Base-by-base conservation (phyloP, 768 basidiomycete genomes). In the Jaapia argillacea region DNA sequence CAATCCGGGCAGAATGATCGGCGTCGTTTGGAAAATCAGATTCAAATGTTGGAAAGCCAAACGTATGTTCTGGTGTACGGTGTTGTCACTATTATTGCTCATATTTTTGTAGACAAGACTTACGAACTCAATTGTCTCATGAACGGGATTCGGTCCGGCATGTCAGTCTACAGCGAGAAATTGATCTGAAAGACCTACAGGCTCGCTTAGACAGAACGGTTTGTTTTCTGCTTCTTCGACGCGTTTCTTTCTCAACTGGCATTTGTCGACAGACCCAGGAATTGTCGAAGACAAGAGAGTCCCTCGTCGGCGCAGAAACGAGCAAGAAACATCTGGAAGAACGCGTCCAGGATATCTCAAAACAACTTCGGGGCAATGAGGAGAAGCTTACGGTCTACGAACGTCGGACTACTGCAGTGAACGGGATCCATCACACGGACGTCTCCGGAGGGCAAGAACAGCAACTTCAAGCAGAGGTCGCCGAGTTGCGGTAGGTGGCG, bases 301-400 rank as follows among this genome's bases (percentile, higher is more conserved):
- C 71, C 4, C 72, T 90, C 6, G 67, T 82, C 23, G 72, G 72
- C 13, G 83, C 85, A 2, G 80, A 89, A 55, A 85, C 82, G 0
- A 86, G 78, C 68, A 84, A 79, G 61, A 79, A 71, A 28, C 83
- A 89, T 54, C 70, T 89, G 4, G 80, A 88, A 57, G 77, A 84
- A 49, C 79, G 81, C 22, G 69, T 80, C 4, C 73, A 74, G 16
- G 77, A 81, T 31, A 62, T 87, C 18, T 55, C 58, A n/a, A 63
- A 68, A 20, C 80, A 85, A 48, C 59, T 87, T 4, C 78, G 85
- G 48, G 85, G 85, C 24, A 80, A 79, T 44, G 75, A 80, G 37
- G 89, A 91, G 68, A 92, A 91, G 60, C 72, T 92, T 22, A 70
- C 87, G 2, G 85, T 92, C 2, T 93, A 89, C 52, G 89, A 92